phyloP scores from a whole-genome alignment of 371 early-diverging fungal genomes.

The Mucor saturninus region DNA sequence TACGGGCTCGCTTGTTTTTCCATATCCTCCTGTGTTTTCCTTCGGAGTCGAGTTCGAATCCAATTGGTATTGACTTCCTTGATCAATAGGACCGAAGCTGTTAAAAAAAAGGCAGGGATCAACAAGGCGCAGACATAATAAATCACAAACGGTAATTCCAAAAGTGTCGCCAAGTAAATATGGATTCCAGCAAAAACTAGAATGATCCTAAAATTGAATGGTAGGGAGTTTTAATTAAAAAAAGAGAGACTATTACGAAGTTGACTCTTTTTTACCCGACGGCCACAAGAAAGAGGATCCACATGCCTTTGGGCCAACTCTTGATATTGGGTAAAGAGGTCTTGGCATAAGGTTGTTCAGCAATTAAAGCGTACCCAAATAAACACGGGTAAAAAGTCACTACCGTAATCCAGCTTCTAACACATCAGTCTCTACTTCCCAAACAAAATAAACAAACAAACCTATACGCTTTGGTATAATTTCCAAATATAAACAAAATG shows the following conservation, averaged over 20 bases:
- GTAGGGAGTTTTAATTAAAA: neutral
- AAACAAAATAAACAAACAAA: constrained; percentile 12
- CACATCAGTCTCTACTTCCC: neutral
- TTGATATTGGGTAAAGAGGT: constrained; percentile 73
- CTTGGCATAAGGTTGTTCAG: constrained; percentile 74
- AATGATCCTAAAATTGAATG: constrained; percentile 42
- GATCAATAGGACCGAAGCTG: constrained; percentile 36
- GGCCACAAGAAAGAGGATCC: constrained; percentile 66
- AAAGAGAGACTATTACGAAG: constrained; percentile 17
- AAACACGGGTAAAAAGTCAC: constrained; percentile 77
- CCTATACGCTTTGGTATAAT: constrained; percentile 75
- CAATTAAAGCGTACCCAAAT: constrained; percentile 68
- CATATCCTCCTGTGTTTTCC: neutral
- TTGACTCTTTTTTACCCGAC: constrained; percentile 41
- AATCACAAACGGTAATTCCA: constrained; percentile 46
- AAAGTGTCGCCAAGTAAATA: constrained; percentile 54
- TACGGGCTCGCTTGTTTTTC: constrained; percentile 17
- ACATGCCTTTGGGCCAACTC: constrained; percentile 74
- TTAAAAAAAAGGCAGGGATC: constrained; percentile 58
- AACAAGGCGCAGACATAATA: constrained; percentile 64
- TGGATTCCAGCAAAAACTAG: constrained; percentile 65
- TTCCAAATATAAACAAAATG: constrained; percentile 84
- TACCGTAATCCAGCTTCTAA: constrained; percentile 68
- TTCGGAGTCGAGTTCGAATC: constrained; percentile 36
- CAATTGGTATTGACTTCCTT: constrained; percentile 56